Evolutionary conservation across 73 alveolate genomes (phyloP).

Genomic region (Symbiodinium pilosum): DNA sequence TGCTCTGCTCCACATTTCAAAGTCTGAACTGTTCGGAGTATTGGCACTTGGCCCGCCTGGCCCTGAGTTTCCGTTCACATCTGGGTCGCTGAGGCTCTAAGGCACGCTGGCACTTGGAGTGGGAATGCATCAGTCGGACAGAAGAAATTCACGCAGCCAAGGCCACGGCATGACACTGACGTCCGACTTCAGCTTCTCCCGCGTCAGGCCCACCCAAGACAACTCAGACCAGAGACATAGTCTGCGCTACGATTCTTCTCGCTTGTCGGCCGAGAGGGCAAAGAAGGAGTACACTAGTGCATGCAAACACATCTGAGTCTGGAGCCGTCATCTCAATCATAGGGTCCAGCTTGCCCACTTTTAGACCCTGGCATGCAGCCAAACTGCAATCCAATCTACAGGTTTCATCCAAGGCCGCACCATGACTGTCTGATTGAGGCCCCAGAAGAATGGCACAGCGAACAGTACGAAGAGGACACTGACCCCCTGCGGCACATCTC

Average conservation of each 20-base stretch:
- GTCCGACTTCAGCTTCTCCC: slow-evolving; percentile 25
- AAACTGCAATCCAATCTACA: too few relatives aligned
- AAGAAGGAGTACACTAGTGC: background rate
- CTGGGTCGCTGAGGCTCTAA: too few relatives aligned
- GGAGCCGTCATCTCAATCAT: background rate
- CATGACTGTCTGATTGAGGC: slow-evolving; percentile 65
- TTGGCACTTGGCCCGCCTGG: too few relatives aligned
- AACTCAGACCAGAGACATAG: background rate
- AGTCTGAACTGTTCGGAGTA: too few relatives aligned
- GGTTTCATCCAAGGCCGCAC: background rate
- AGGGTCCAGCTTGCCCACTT: slow-evolving; percentile 1
- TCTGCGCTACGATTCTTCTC: too few relatives aligned
- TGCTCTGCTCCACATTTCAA: too few relatives aligned
- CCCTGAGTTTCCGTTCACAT: too few relatives aligned
- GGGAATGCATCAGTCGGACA: too few relatives aligned
- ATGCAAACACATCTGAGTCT: background rate
- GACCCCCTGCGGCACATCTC: background rate
- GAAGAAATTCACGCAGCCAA: too few relatives aligned
- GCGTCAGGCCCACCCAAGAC: slow-evolving; percentile 48
- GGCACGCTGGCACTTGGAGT: too few relatives aligned
- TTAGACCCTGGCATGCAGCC: background rate
- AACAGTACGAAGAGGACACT: slow-evolving; percentile 1
- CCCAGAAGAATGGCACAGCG: slow-evolving; percentile 25
- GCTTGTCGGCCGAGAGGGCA: too few relatives aligned
- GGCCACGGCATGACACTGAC: slow-evolving; percentile 33